phyloP scores from a whole-genome alignment of 148 eudicot genomes.

The Suaeda aralocaspica region DNA sequence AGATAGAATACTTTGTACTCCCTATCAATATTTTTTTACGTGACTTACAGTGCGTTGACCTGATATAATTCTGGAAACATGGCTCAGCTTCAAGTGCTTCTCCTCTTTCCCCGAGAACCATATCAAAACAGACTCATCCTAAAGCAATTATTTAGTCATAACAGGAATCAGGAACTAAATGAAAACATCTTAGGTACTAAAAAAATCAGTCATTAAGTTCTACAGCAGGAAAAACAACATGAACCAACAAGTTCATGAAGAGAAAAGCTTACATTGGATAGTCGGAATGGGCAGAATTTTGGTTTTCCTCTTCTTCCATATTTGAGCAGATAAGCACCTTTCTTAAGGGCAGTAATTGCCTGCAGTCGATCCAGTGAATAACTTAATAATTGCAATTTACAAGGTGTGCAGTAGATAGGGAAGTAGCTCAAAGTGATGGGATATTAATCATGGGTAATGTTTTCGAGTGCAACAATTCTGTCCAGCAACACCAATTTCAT shows the following conservation, averaged over 20 bases:
- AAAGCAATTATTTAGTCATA: conserved; percentile 29
- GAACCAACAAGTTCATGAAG: background rate
- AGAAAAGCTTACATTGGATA: conserved; percentile 62
- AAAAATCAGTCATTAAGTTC: too few relatives aligned
- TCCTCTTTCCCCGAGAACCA: conserved; percentile 98
- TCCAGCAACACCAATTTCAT: background rate
- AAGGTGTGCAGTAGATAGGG: conserved; percentile 9
- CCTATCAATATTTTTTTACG: too few relatives aligned
- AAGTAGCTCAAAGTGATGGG: conserved; percentile 10
- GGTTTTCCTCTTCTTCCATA: conserved; percentile 95
- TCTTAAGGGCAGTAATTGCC: conserved; percentile 92
- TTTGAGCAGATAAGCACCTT: conserved; percentile 79
- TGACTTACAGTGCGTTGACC: conserved; percentile 95
- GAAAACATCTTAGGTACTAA: too few relatives aligned
- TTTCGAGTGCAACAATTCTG: conserved; percentile 4
- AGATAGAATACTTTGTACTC: background rate
- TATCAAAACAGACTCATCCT: conserved; percentile 87
- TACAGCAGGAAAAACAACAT: background rate
- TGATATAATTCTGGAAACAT: conserved; percentile 87
- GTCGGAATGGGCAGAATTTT: conserved; percentile 85
- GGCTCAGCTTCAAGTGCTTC: conserved; percentile 83
- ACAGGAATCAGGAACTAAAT: background rate
- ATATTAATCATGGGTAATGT: background rate
- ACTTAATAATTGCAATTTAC: conserved; percentile 10
- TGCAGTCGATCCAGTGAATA: conserved; percentile 35